Evolutionary conservation across 768 basidiomycete species (phyloP), one percentile per base, ranked within the genome.

Genomic region (Lentinula sp.): DNA sequence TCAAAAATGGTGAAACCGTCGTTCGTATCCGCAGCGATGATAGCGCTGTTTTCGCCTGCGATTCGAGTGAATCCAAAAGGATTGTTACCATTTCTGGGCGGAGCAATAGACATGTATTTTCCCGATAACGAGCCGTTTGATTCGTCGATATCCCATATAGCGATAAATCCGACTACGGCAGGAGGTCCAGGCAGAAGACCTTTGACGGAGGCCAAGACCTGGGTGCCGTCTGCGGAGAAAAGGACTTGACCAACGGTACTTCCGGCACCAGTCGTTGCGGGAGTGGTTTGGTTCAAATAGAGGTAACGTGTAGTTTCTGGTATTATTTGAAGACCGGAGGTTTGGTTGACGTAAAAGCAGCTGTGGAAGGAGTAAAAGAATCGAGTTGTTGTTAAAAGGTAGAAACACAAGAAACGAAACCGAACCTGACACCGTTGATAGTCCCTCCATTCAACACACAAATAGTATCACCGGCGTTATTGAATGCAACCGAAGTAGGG

Each of bases 41-140:
- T 66, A 6, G 77, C 76, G 9, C 16, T n/a, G 43, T 75, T 72
- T 69, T 73, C 71, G n/a, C 72, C 72, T 64, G 73, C 66, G 48
- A 79, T 73, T 41, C 76, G 57, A 8, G 74, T 74, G 76, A 82
- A 75, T 16, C 75, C 75, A 73, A 83, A 83, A 1, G 80, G 80
- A 13, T 80, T 73, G 1, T 77, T 67, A 13, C 80, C 81, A 36
- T 79, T 78, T n/a, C 64, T 56, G 2, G 75, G 63, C 8, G 78
- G 74, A 28, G 70, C 64, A 33, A 78, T 65, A 6, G 71, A 66
- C 59, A 68, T 68, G 70, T 76, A 77, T 60, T 79, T 69, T 37
- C 66, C 37, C 2, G 81, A 80, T 43, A 83, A 75, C 6, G 76
- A 73, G 12, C 77, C 78, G 58, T 79, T 74, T 23, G 46, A 48